Evolutionary conservation across 1,284 basidiomycete species (phyloP).

Genomic region (Microbotryum lychnidis-dioicae): DNA sequence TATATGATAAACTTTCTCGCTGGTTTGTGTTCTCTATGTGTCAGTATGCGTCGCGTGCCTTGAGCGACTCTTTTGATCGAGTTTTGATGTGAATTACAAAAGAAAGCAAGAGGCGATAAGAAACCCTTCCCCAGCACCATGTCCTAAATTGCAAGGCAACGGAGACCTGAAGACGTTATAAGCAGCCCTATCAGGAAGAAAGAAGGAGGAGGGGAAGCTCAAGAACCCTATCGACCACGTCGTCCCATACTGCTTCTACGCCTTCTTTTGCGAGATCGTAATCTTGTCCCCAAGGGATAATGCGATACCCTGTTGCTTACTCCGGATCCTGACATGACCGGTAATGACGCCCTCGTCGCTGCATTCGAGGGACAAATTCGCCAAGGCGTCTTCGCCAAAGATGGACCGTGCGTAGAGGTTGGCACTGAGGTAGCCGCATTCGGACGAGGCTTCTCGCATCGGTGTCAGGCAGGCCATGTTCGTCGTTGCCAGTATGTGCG

Average conservation of each 20-base stretch:
- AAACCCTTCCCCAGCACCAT: no score
- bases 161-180: no score
- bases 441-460: slow-evolving; percentile 56
- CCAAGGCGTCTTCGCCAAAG: slow-evolving; percentile 93
- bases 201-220: no score
- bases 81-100: no score
- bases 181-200: no score
- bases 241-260: neutral
- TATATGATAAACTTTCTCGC: no score
- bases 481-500: slow-evolving; percentile 83
- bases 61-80: no score
- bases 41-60: no score
- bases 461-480: slow-evolving; percentile 97
- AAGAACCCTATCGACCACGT: neutral
- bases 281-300: slow-evolving; percentile 86
- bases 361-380: slow-evolving; percentile 89
- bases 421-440: slow-evolving; percentile 82
- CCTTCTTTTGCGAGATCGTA: slow-evolving; percentile 28
- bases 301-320: slow-evolving; percentile 92
- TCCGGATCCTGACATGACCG: slow-evolving; percentile 85
- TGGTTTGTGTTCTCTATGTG: no score
- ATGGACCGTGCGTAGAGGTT: slow-evolving; percentile 87
- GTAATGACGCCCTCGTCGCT: slow-evolving; percentile 72
- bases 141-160: no score
- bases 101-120: no score